Conservation (phyloP, 1,284 basidiomycete genomes). For the Cutaneotrichosporon sp. region DNA sequence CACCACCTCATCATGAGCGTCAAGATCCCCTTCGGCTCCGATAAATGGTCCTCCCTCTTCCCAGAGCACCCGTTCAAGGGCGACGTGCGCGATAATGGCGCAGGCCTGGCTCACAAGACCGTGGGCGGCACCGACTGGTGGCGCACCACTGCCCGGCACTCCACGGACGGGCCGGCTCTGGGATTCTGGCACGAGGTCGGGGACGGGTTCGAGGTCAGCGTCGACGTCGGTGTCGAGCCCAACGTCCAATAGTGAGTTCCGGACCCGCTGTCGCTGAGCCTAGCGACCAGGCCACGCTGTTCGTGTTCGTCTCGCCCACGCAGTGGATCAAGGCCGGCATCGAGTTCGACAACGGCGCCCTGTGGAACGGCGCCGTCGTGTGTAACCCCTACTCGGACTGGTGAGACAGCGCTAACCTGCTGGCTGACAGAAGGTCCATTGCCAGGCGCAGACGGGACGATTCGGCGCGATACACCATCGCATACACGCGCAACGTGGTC, state of each 20-base stretch:
- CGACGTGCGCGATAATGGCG: background rate
- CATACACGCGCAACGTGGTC: slow-evolving; percentile 8
- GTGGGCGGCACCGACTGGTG: slow-evolving; percentile 32
- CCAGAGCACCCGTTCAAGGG: background rate
- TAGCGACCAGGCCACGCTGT: slow-evolving; percentile 32
- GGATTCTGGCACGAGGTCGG: slow-evolving; percentile 17
- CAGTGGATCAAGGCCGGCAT: slow-evolving; percentile 33
- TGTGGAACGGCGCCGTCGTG: slow-evolving; percentile 30
- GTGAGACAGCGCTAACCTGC: too few species aligned
- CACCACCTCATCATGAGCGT: background rate
- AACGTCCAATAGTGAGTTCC: slow-evolving; percentile 21
- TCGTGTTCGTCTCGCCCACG: slow-evolving; percentile 23
- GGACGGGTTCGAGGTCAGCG: slow-evolving; percentile 24
- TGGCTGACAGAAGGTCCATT: slow-evolving; percentile 18
- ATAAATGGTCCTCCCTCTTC: slow-evolving; percentile 10
- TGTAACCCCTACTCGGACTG: slow-evolving; percentile 35
- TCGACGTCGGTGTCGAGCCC: slow-evolving; percentile 19
- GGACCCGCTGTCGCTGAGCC: background rate
- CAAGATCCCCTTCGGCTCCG: slow-evolving; percentile 9
- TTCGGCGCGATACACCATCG: slow-evolving; percentile 22
- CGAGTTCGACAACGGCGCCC: slow-evolving; percentile 27
- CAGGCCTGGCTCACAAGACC: background rate
- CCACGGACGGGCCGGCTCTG: slow-evolving; percentile 19
- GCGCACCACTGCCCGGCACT: slow-evolving; percentile 24
- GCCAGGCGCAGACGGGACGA: slow-evolving; percentile 4